These are phyloP conservation scores for Lunularia cruciata DNA, from an alignment of 225 moss, liverwort and hornwort genomes.

Conservation along the genomic window DNA sequence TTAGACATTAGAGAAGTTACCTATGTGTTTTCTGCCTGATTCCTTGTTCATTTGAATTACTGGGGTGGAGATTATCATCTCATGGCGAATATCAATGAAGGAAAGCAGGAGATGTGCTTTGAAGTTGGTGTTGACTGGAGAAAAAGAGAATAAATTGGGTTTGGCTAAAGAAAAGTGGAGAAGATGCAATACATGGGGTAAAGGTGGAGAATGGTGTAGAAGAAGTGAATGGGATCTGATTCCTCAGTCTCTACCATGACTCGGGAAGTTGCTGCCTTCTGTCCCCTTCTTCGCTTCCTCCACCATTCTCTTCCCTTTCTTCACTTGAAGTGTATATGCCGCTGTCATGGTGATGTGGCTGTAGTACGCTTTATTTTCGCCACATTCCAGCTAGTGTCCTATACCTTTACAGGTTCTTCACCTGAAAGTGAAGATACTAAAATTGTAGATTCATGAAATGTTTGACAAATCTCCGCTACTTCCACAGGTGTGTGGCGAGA, in stretches of 20 bases:
- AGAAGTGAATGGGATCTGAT: background rate
- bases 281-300: background rate
- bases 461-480: no score
- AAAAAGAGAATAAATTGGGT: constrained; percentile 27
- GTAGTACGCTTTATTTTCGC: no score
- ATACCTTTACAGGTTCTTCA: no score
- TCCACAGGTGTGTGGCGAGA: constrained; percentile 78
- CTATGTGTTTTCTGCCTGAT: background rate
- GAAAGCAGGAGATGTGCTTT: background rate
- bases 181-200: background rate
- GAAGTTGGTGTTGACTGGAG: constrained; percentile 2
- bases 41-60: background rate
- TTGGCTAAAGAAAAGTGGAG: background rate
- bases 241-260: background rate
- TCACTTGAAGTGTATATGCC: background rate
- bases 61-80: background rate
- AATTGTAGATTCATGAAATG: no score
- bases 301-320: constrained; percentile 2
- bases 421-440: no score
- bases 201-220: constrained; percentile 3
- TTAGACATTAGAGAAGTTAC: no score
- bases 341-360: no score
- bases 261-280: background rate
- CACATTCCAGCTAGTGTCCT: no score
- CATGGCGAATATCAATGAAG: constrained; percentile 1